These are phyloP conservation scores for Euphorbia peplus DNA, from an alignment of 345 rosid genomes.

Conservation along the genomic window DNA sequence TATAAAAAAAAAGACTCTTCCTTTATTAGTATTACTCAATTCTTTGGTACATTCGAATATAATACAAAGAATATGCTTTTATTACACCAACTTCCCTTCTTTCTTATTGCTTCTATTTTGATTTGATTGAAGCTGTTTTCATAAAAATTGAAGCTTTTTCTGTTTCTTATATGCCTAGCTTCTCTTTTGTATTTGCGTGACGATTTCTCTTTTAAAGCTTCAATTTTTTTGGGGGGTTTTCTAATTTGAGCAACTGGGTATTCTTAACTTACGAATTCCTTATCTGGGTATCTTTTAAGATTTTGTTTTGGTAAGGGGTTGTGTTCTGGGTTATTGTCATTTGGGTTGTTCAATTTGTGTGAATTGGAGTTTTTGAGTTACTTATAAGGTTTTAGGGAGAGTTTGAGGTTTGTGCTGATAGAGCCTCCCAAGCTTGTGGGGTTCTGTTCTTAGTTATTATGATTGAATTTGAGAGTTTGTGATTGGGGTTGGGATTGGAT, in stretches of 20 bases:
- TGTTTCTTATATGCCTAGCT: not conserved
- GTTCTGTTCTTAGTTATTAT: conserved; percentile 23
- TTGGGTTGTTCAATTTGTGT: conserved; percentile 14
- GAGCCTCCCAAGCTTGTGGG: conserved; percentile 14
- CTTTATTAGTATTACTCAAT: not conserved
- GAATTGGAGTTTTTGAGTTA: conserved; percentile 18
- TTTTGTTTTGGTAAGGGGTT: not conserved
- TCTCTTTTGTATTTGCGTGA: not conserved
- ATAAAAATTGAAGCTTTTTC: not conserved
- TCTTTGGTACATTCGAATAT: conserved; percentile 13
- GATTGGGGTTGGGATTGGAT: conserved; percentile 20
- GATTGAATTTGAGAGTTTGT: conserved; percentile 20
- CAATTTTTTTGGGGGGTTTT: not conserved
- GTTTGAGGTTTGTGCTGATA: not conserved
- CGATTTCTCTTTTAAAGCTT: not conserved
- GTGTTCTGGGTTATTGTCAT: conserved; percentile 2
- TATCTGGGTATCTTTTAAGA: not conserved
- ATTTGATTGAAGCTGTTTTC: too few relatives aligned
- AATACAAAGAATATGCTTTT: conserved; percentile 9
- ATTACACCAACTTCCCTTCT: not conserved
- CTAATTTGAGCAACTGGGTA: not conserved
- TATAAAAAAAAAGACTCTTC: not conserved
- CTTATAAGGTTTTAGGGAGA: not conserved
- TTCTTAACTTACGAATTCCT: too few relatives aligned
- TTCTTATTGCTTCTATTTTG: conserved; percentile 8